phyloP scores from a whole-genome alignment of 345 rosid genomes.

The Sisymbrium altissimum region DNA sequence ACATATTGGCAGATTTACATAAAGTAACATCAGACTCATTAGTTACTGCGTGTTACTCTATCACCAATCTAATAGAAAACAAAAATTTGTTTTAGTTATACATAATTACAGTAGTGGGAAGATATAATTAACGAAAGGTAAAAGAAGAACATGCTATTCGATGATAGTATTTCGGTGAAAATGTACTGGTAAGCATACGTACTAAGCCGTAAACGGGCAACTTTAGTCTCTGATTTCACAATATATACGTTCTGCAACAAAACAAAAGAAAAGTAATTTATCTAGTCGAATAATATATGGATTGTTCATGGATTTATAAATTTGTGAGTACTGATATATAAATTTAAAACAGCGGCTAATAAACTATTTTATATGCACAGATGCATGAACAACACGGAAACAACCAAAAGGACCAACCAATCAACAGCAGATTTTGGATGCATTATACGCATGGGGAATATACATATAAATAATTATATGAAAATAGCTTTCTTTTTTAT shows the following conservation, averaged over 20 bases:
- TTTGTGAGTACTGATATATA: background rate
- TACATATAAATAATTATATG: background rate
- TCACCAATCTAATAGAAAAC: too few relatives aligned
- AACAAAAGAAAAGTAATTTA: background rate
- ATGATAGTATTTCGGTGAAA: too few relatives aligned
- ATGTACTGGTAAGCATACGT: background rate
- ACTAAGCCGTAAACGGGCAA: background rate
- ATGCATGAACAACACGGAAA: conserved; percentile 28
- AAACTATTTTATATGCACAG: background rate
- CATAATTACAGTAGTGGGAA: background rate
- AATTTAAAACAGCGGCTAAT: background rate
- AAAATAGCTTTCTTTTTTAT: background rate
- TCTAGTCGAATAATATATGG: background rate
- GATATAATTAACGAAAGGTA: too few relatives aligned
- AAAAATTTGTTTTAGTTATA: background rate
- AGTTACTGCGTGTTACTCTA: too few relatives aligned
- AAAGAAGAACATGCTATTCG: too few relatives aligned
- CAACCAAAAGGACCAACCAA: conserved; percentile 24
- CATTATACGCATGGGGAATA: conserved; percentile 18
- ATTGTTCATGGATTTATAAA: background rate
- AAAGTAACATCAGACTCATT: background rate
- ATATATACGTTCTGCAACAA: background rate
- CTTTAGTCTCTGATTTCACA: background rate
- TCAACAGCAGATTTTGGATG: conserved; percentile 23
- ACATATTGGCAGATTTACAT: too few relatives aligned